These are phyloP conservation scores for Suillus variegatus DNA, from an alignment of 768 basidiomycete species.

Conservation along the genomic window DNA sequence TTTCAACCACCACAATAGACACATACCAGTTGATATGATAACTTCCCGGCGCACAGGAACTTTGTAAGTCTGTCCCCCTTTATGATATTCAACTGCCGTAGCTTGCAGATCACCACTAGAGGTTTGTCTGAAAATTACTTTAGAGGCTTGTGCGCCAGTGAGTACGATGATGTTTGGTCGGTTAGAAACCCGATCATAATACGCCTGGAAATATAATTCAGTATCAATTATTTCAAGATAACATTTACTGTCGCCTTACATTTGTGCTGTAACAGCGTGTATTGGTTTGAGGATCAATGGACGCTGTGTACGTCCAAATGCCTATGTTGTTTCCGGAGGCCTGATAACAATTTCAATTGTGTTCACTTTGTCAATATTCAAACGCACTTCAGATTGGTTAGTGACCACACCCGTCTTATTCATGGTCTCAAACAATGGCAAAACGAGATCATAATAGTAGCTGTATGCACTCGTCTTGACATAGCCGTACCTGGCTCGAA, in stretches of 20 bases:
- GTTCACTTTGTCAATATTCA: neutral
- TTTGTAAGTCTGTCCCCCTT: conserved; percentile 18
- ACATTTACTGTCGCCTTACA: conserved; percentile 4
- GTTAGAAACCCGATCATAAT: conserved; percentile 19
- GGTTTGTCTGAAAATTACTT: conserved; percentile 17
- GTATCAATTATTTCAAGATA: neutral
- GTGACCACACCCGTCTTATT: conserved; percentile 18
- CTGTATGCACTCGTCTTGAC: conserved; percentile 20
- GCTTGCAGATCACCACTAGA: conserved; percentile 12
- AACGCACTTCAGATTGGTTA: conserved; percentile 16
- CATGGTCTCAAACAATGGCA: conserved; percentile 18
- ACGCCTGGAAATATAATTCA: conserved; percentile 11
- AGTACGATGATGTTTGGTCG: conserved; percentile 26
- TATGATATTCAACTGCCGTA: conserved; percentile 22
- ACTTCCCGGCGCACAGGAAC: conserved; percentile 20
- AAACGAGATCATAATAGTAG: conserved; percentile 17
- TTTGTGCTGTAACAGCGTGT: conserved; percentile 19
- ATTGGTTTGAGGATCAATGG: conserved; percentile 18
- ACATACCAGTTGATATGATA: conserved; percentile 21
- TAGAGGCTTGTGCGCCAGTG: conserved; percentile 26
- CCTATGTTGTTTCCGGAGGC: conserved; percentile 18
- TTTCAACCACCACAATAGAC: neutral
- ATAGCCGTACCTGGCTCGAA: conserved; percentile 10
- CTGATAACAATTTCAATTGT: neutral
- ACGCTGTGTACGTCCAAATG: conserved; percentile 19